Percentiles rank a stretch among this genome's conserved stretches.
Conservation (phyloP, 179 eudicot species). For the Spinacia oleracea region DNA sequence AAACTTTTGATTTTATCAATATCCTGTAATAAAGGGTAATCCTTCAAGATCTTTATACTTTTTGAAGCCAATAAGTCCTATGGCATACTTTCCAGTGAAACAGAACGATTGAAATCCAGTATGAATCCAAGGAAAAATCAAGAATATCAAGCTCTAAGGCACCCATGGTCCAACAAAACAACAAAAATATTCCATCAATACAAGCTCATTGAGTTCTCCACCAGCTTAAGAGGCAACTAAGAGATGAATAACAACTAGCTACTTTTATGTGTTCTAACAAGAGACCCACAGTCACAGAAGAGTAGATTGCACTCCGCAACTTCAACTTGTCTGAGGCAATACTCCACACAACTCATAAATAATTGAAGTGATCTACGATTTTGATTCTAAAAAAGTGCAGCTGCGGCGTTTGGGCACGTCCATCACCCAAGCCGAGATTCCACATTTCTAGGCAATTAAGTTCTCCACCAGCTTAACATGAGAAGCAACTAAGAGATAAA, state of each 20-base stretch:
- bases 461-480: background rate
- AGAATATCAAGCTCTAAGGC: background rate
- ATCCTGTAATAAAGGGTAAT: background rate
- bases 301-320: background rate
- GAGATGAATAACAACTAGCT: background rate
- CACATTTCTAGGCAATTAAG: background rate
- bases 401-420: background rate
- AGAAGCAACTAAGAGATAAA: background rate
- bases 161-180: too few relatives aligned
- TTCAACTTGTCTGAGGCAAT: background rate
- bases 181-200: background rate
- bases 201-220: background rate
- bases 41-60: background rate
- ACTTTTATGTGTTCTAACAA: background rate
- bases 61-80: background rate
- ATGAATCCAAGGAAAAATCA: background rate
- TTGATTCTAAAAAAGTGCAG: background rate
- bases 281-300: background rate
- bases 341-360: background rate
- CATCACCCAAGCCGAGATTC: background rate
- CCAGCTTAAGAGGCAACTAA: background rate
- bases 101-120: background rate
- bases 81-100: background rate
- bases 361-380: background rate
- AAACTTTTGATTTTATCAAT: background rate